Evolutionary conservation across 768 basidiomycete species (phyloP).

Genomic region (Lentinus tigrinus): DNA sequence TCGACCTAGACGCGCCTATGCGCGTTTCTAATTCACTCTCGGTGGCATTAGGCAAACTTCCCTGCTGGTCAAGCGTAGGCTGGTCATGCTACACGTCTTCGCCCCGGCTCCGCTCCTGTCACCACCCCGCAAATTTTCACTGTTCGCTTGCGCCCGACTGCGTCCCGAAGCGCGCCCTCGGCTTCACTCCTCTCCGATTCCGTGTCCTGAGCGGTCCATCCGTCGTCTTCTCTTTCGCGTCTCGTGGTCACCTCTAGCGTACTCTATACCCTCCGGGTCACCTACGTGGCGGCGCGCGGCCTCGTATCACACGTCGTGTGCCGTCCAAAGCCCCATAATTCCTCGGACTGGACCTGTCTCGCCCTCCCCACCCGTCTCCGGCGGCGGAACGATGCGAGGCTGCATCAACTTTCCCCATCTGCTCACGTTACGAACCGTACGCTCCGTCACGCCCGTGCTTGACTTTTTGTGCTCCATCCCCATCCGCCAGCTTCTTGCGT

Average conservation of each 20-base stretch:
- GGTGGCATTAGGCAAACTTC: background rate
- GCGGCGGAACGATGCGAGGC: background rate
- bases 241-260: conserved; percentile 12
- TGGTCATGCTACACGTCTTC: background rate
- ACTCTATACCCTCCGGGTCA: conserved; percentile 12
- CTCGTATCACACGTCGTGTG: background rate
- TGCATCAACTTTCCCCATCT: background rate
- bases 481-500: too few relatives aligned
- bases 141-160: background rate
- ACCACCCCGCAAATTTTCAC: background rate
- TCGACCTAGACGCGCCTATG: too few relatives aligned
- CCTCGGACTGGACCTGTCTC: conserved; percentile 3
- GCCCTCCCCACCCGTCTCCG: background rate
- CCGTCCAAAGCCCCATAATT: conserved; percentile 7
- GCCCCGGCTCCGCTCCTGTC: background rate
- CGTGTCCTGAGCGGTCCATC: background rate
- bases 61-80: background rate
- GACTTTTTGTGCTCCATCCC: background rate
- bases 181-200: background rate
- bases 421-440: background rate
- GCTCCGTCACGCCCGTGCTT: background rate
- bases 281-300: background rate
- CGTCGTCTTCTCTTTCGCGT: background rate
- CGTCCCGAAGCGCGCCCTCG: background rate
- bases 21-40: background rate